Conservation (phyloP, 305 asterid genomes). For the Fraxinus latifolia region DNA sequence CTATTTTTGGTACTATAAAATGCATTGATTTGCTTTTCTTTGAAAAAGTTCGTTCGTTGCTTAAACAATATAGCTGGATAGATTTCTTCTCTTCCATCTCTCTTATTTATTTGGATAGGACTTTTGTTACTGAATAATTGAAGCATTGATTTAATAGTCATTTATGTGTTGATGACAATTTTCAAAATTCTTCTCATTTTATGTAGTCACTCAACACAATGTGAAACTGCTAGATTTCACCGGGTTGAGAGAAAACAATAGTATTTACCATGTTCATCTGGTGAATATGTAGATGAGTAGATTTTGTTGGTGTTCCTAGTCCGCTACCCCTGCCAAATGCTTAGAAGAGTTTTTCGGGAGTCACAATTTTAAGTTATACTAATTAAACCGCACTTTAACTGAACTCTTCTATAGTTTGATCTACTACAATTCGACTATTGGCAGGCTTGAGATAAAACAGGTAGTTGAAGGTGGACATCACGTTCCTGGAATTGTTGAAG, state of each 20-base stretch:
- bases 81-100: no score
- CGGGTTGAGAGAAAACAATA: background rate
- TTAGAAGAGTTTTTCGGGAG: background rate
- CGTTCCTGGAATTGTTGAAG: constrained; percentile 90
- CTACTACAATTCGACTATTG: constrained; percentile 10
- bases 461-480: constrained; percentile 87
- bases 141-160: no score
- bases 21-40: background rate
- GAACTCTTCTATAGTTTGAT: background rate
- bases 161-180: background rate
- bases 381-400: background rate
- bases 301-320: background rate
- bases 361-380: background rate
- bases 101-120: no score
- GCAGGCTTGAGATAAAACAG: constrained; percentile 92
- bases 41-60: background rate
- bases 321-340: background rate
- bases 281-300: background rate
- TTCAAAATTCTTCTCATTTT: background rate
- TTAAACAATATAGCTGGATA: background rate
- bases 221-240: background rate
- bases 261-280: background rate
- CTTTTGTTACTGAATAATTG: no score
- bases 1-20: background rate
- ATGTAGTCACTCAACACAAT: background rate